Base-by-base conservation (phyloP, 2,329 filamentous ascomycete genomes). In the Ambrosiella cleistominuta region DNA sequence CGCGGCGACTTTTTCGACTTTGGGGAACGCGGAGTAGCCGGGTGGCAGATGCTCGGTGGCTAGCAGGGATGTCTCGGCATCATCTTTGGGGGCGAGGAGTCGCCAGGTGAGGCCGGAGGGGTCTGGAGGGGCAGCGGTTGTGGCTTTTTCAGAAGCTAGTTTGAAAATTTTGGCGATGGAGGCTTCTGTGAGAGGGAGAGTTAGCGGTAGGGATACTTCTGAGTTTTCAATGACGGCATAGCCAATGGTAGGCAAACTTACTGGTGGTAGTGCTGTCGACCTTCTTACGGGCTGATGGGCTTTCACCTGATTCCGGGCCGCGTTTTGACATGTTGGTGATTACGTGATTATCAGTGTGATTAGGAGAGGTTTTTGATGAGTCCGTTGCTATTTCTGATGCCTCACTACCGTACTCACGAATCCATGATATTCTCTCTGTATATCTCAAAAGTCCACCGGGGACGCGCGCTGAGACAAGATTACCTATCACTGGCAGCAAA, bases 131-230 rank as follows among this genome's bases (percentile, higher is more conserved):
- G 36, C 38, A n/a, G 15, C 47, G 3, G 27, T 83, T 12, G 87
- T 86, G 38, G 85, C 81, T 68, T 94, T 96, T 68, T 95, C 81
- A 0, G 89, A 96, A 0, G 78, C 68, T 0, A 90, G 90, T 0
- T 83, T 95, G 70, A 97, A 97, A 73, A 97, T 97, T 57, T 79
- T 88, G 17, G 86, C 79, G 1, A 95, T 81, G 1, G 85, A 81
- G 61, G 70, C 80, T 67, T 81, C 84, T 87, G 63, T 3, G 9
- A 47, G 8, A 15, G 44, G n/a, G 4, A 47, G 44, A 47, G 8
- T 35, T 8, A 47, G n/a, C n/a, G 7, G 7, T 17, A 17, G n/a
- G n/a, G 8, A 42, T 42, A 5, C 27, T 27, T 27, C 27, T 27
- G 27, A 27, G 27, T 27, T 42, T n/a, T 42, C 40, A 42, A 3